Evolutionary conservation across 2,329 filamentous ascomycete genomes (phyloP).

Genomic region (Scedosporium aurantiacum): DNA sequence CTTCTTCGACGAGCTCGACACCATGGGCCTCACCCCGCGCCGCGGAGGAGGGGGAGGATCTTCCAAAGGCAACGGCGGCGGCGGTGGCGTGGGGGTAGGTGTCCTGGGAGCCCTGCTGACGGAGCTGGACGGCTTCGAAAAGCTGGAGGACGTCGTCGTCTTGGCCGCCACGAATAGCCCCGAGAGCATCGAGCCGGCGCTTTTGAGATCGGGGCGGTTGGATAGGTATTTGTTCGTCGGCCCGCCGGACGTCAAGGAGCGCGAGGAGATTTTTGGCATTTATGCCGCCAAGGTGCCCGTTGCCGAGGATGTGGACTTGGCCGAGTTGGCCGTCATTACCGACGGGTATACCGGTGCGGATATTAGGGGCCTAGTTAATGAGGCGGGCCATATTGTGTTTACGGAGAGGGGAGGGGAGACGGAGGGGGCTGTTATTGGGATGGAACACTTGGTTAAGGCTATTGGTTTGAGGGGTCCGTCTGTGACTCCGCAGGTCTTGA

Average conservation of each 20-base stretch:
- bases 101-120: conserved; percentile 82
- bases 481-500: background rate
- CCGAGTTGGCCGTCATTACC: conserved; percentile 49
- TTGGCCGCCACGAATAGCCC: conserved; percentile 89
- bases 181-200: conserved; percentile 71
- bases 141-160: conserved; percentile 71
- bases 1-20: conserved; percentile 95
- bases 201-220: conserved; percentile 77
- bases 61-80: conserved; percentile 21
- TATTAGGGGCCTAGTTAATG: conserved; percentile 28
- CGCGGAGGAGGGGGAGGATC: conserved; percentile 32
- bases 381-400: conserved; percentile 5
- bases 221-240: conserved; percentile 79
- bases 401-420: conserved; percentile 3
- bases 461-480: background rate
- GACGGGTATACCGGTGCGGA: conserved; percentile 83
- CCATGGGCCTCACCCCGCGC: conserved; percentile 52
- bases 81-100: conserved; percentile 54
- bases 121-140: conserved; percentile 92
- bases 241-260: conserved; percentile 61
- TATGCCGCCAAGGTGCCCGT: conserved; percentile 52
- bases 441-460: background rate
- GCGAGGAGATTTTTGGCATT: conserved; percentile 65
- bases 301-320: conserved; percentile 51
- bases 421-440: conserved; percentile 2